Evolutionary conservation across 495 filamentous ascomycete genomes (phyloP).

Genomic region (Neurospora sp.): DNA sequence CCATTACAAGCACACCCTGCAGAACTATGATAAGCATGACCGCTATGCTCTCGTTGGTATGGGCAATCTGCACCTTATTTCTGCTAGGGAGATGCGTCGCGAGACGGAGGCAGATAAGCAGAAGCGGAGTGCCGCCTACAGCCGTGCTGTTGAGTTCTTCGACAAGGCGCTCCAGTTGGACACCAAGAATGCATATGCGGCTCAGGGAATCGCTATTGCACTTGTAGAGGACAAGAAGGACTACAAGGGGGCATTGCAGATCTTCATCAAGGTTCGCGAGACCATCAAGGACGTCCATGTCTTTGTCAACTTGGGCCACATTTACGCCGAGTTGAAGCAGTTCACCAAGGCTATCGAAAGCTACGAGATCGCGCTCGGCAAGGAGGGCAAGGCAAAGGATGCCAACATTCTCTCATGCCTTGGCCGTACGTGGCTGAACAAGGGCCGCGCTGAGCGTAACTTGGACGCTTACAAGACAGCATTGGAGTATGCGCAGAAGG

Average conservation of each 20-base stretch:
- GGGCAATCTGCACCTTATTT: conserved; percentile 82
- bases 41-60: conserved; percentile 89
- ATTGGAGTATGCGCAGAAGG: conserved; percentile 75
- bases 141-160: conserved; percentile 92
- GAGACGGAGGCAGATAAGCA: conserved; percentile 83
- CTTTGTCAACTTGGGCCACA: conserved; percentile 85
- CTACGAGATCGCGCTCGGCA: conserved; percentile 82
- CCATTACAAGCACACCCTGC: conserved; percentile 91
- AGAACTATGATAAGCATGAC: conserved; percentile 93
- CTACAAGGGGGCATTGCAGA: conserved; percentile 63
- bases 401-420: conserved; percentile 79
- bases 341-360: conserved; percentile 83
- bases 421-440: conserved; percentile 85
- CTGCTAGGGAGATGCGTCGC: conserved; percentile 87
- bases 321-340: conserved; percentile 80
- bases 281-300: conserved; percentile 79
- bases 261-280: conserved; percentile 81
- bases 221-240: conserved; percentile 90
- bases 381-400: conserved; percentile 66
- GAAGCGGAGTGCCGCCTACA: conserved; percentile 75
- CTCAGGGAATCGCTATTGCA: conserved; percentile 90
- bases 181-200: conserved; percentile 86
- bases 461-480: conserved; percentile 73
- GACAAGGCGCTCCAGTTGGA: conserved; percentile 93
- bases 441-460: conserved; percentile 71